phyloP scores from a whole-genome alignment of 371 early-diverging fungal genomes.

The Chytridiales sp. region DNA sequence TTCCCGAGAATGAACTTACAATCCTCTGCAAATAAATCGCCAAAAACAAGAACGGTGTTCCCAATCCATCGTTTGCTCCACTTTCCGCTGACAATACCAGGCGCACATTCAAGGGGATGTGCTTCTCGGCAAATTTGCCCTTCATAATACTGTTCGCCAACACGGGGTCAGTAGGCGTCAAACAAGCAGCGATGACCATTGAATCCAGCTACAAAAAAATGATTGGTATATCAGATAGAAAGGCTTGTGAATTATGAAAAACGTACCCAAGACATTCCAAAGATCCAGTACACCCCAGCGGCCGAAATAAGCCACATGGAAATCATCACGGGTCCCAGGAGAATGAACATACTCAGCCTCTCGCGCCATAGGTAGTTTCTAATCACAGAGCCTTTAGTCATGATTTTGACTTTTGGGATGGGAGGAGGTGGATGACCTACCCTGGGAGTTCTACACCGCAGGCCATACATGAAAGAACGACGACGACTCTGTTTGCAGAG shows the following conservation, averaged over 20 bases:
- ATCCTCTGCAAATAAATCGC: slow-evolving; percentile 58
- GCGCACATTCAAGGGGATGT: slow-evolving; percentile 79
- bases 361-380: slow-evolving; percentile 52
- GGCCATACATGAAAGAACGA: slow-evolving; percentile 88
- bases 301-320: slow-evolving; percentile 84
- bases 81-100: slow-evolving; percentile 82
- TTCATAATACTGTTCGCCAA: slow-evolving; percentile 91
- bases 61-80: slow-evolving; percentile 72
- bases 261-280: slow-evolving; percentile 65
- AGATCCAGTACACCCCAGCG: slow-evolving; percentile 64
- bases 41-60: slow-evolving; percentile 83
- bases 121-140: slow-evolving; percentile 89
- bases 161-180: slow-evolving; percentile 97
- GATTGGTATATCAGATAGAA: slow-evolving; percentile 7
- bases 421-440: slow-evolving; percentile 10
- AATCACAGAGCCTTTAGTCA: slow-evolving; percentile 28
- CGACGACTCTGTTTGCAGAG: slow-evolving; percentile 68
- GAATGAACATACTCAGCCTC: slow-evolving; percentile 66
- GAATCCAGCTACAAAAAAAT: slow-evolving; percentile 27
- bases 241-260: neutral
- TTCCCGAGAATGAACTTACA: neutral
- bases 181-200: slow-evolving; percentile 81
- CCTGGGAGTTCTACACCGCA: slow-evolving; percentile 81
- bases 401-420: neutral
- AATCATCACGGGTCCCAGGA: slow-evolving; percentile 84